These are phyloP conservation scores for Cymbopogon flexuosus DNA, from an alignment of 202 grass and related monocot genomes.

Conservation along the genomic window DNA sequence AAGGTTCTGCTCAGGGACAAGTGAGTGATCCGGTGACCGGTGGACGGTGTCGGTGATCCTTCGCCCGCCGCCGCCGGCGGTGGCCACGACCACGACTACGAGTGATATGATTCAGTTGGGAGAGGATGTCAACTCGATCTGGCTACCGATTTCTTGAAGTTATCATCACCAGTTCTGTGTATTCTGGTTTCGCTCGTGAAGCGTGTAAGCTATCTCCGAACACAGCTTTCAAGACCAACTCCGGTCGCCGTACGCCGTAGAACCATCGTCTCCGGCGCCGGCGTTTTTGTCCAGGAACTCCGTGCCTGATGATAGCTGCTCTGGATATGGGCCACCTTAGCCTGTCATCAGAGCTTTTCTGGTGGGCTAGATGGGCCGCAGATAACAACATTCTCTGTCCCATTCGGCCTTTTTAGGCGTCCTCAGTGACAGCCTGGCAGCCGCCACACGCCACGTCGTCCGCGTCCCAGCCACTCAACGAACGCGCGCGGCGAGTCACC, in stretches of 20 bases:
- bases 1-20: constrained; percentile 71
- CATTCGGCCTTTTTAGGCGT: not conserved
- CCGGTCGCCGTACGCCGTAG: no score
- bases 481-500: not conserved
- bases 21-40: constrained; percentile 26
- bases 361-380: not conserved
- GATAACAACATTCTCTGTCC: not conserved
- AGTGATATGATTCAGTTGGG: not conserved
- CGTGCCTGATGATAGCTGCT: not conserved
- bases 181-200: not conserved
- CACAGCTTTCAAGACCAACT: not conserved
- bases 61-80: not conserved
- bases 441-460: not conserved
- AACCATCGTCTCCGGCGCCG: no score
- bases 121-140: not conserved
- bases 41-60: not conserved
- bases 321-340: not conserved
- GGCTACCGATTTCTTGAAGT: not conserved
- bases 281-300: no score
- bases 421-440: not conserved
- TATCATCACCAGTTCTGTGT: not conserved
- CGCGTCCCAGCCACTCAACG: not conserved
- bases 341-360: not conserved
- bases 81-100: not conserved
- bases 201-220: not conserved